Percentiles rank a stretch among this genome's conserved stretches.
Evolutionary conservation across 2,329 filamentous ascomycete genomes (phyloP).

Genomic region (Aureobasidium sp.): DNA sequence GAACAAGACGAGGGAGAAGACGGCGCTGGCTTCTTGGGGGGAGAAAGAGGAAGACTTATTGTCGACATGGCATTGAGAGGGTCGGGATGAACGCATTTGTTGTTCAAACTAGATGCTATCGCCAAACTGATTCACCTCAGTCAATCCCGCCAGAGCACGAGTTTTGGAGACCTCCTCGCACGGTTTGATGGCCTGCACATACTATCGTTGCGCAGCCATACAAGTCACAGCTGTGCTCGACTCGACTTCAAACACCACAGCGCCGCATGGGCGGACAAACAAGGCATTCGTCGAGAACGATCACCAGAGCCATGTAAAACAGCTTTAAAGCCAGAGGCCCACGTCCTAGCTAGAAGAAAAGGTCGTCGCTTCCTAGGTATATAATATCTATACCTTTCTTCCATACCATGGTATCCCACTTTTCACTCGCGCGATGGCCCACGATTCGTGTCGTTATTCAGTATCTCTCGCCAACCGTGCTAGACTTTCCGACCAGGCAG

Average conservation of each 20-base stretch:
- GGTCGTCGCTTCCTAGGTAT: no score
- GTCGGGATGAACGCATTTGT: neutral
- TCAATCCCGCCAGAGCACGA: neutral
- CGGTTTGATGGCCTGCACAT: neutral
- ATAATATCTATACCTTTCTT: no score
- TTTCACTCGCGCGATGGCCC: no score
- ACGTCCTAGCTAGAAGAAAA: no score
- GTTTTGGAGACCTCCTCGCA: neutral
- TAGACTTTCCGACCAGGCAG: no score
- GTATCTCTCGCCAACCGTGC: no score
- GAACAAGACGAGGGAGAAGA: slow-evolving; percentile 55
- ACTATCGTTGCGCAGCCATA: neutral
- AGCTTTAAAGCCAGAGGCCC: no score
- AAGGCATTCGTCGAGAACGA: neutral
- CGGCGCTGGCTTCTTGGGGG: slow-evolving; percentile 33
- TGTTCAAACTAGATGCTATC: neutral
- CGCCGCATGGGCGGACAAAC: neutral
- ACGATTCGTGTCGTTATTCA: no score
- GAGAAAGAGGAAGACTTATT: slow-evolving; percentile 31
- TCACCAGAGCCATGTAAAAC: no score
- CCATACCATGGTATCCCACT: no score
- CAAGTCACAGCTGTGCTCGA: neutral
- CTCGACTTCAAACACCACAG: neutral
- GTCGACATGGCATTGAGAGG: slow-evolving; percentile 29
- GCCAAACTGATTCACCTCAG: neutral